Conservation (phyloP, 768 basidiomycete species). For the Coprinopsis cinerea region DNA sequence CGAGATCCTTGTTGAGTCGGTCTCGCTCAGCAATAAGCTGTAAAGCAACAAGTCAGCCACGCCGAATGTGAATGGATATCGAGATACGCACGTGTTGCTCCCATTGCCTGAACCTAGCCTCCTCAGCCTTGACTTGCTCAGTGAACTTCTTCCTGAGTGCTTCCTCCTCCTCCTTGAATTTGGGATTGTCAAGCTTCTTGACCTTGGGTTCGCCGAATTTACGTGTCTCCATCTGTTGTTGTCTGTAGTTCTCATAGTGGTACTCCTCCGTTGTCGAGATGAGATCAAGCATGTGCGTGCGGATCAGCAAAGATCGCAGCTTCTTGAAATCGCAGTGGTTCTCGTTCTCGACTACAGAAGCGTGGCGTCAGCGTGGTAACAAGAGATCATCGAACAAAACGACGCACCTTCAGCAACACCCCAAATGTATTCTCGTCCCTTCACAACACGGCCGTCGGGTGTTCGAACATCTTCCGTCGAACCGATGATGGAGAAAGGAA, state of each 20-base stretch:
- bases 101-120: conserved; percentile 97
- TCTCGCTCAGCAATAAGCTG: conserved; percentile 98
- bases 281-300: conserved; percentile 98
- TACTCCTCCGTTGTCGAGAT: conserved; percentile 93
- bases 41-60: conserved; percentile 14
- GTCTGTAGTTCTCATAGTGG: conserved; percentile 97
- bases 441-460: conserved; percentile 85
- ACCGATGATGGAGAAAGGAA: conserved; percentile 98
- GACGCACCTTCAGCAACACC: conserved; percentile 94
- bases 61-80: neutral
- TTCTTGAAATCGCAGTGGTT: conserved; percentile 99
- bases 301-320: conserved; percentile 88
- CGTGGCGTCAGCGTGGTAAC: too few species aligned
- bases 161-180: conserved; percentile 99
- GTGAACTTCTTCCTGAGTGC: conserved; percentile 95
- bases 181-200: conserved; percentile 98
- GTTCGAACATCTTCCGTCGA: conserved; percentile 93
- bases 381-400: neutral
- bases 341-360: conserved; percentile 93
- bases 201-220: conserved; percentile 98
- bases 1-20: conserved; percentile 97
- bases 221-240: conserved; percentile 99
- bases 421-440: conserved; percentile 98
- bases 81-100: conserved; percentile 81
- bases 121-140: conserved; percentile 99